A percentile compares a stretch with the other conserved stretches of the same genome.
Conservation (phyloP, 2,329 filamentous ascomycete genomes). For the Ophiostoma ulmi region DNA sequence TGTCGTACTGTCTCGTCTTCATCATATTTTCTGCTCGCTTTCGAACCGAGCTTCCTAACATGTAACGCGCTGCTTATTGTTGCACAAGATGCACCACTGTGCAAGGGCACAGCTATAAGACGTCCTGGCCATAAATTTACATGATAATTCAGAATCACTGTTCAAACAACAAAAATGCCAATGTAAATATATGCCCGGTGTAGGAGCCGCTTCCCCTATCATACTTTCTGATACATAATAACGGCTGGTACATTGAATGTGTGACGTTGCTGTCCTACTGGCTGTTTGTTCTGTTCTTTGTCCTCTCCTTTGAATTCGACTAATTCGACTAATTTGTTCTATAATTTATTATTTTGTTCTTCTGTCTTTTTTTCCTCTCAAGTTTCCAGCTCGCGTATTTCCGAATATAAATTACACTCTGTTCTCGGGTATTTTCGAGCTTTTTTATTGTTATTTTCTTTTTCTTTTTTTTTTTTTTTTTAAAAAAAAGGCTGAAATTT, state of each 20-base stretch:
- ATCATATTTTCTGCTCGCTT: background rate
- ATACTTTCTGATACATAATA: background rate
- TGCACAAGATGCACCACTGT: background rate
- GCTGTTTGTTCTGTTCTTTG: background rate
- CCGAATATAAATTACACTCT: too few relatives aligned
- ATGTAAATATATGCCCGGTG: background rate
- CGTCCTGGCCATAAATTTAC: background rate
- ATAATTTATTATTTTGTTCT: background rate
- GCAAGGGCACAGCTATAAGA: too few relatives aligned
- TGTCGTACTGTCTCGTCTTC: slow-evolving; percentile 1
- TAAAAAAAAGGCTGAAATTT: background rate
- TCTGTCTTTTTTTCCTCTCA: background rate
- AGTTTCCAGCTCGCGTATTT: background rate
- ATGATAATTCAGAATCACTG: too few relatives aligned
- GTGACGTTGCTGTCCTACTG: background rate
- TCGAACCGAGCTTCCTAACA: slow-evolving; percentile 4
- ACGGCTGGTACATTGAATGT: slow-evolving; percentile 5
- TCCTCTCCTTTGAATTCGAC: background rate
- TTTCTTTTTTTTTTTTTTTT: too few relatives aligned
- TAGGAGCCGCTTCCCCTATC: slow-evolving; percentile 12
- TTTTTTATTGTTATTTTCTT: too few relatives aligned
- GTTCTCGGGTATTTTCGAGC: too few relatives aligned
- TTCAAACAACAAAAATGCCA: too few relatives aligned
- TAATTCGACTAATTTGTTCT: background rate
- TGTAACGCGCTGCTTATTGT: background rate